Evolutionary conservation across 495 filamentous ascomycete genomes (phyloP), one percentile per base, ranked within the genome.

Genomic region (Bacidia rubella): DNA sequence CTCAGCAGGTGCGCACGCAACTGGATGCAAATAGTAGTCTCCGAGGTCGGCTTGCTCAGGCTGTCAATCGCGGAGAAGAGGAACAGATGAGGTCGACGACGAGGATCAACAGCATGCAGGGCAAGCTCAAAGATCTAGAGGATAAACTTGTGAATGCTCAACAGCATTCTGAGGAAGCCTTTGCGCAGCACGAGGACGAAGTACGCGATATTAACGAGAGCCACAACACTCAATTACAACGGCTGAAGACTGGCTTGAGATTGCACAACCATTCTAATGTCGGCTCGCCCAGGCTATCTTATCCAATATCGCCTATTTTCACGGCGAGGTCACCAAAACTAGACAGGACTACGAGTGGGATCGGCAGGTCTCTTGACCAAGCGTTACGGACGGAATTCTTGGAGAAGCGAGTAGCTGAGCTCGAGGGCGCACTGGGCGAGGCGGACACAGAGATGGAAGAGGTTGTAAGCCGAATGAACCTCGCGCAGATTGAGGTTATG

Each of bases 371-470:
- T 1, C 65, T 83, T 54, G 70, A 69, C n/a, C 77, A 87, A 59
- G 74, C 76, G 2, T 71, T 83, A 44, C 79, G 83, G 67, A 78
- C 89, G 22, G 81, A 88, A 55, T 61, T 65, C 25, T 68, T 98
- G 50, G 85, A 87, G 68, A 78, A 78, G 53, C 76, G 81, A 48
- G 80, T 86, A 25, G 74, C 77, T 53, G 87, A 93, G 61, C 76
- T 98, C 11, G 92, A 98, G 67, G 79, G 75, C 51, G 83, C 88
- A 11, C 73, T 97, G 19, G 69, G 74, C 22, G 78, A 92, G 54
- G 87, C 92, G 19, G 92, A 97, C 60, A 70, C 72, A 52, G 90
- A 96, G 72, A 96, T 98, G 92, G 79, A 90, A 63, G 85, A 92
- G 65, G 90, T 96, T 2, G 86, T 98, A 15, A 73, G 82, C 51